Evolutionary conservation across 2,329 filamentous ascomycete genomes (phyloP).

Genomic region (Fusarium anthophilum): DNA sequence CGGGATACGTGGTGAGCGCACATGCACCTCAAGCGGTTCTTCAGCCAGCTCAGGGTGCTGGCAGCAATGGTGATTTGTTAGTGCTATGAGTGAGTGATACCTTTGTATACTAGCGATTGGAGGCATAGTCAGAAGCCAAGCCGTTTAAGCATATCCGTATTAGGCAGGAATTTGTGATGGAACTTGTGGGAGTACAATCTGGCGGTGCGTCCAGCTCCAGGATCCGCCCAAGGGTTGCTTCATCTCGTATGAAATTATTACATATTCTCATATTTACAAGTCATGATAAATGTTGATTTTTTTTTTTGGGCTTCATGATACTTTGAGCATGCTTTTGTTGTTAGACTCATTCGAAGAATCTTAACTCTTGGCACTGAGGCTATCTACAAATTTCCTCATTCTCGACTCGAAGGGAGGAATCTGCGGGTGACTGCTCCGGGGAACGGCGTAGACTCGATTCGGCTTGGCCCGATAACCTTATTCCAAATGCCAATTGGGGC

Average conservation of each 20-base stretch:
- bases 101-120: constrained; percentile 28
- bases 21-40: constrained; percentile 81
- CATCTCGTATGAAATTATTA: neutral
- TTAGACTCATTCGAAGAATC: neutral
- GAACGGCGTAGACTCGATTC: constrained; percentile 20
- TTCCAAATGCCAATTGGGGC: constrained; percentile 29
- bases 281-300: neutral
- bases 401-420: constrained; percentile 14
- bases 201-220: neutral
- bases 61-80: constrained; percentile 76
- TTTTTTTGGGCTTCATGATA: neutral
- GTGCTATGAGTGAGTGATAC: constrained; percentile 59
- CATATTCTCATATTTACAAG: neutral
- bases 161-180: neutral
- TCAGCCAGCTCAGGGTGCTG: constrained; percentile 71
- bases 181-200: neutral
- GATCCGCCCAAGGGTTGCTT: neutral
- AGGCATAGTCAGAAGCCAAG: constrained; percentile 22
- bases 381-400: constrained; percentile 2
- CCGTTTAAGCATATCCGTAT: neutral
- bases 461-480: constrained; percentile 37
- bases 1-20: constrained; percentile 80
- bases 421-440: neutral
- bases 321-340: neutral
- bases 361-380: neutral